Conservation (phyloP, 164 flowering plant species). For the Nymphaea colorata region DNA sequence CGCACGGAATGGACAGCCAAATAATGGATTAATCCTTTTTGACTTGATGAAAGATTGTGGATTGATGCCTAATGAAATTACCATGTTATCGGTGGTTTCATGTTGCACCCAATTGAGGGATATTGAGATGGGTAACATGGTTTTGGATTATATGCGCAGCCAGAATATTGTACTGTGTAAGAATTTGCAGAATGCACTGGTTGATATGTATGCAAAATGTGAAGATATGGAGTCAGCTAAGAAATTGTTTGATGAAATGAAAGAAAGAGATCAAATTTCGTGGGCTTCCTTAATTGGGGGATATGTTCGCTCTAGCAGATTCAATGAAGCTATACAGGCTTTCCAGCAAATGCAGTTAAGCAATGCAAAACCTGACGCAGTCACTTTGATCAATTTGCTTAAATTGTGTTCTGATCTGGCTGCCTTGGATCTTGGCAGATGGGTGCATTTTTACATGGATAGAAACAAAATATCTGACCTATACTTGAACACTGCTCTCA, state of each 20-base stretch:
- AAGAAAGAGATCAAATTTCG: constrained; percentile 6
- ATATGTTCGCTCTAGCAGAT: constrained; percentile 3
- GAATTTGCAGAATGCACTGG: constrained; percentile 19
- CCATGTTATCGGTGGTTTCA: constrained; percentile 55
- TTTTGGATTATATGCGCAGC: constrained; percentile 47
- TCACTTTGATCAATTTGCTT: constrained; percentile 6
- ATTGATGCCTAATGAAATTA: constrained; percentile 24
- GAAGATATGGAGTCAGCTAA: constrained; percentile 7
- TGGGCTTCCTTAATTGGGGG: constrained; percentile 9
- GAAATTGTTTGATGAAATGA: constrained; percentile 8
- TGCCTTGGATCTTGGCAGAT: constrained; percentile 10
- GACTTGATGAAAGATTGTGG: constrained; percentile 40
- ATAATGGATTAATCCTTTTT: constrained; percentile 40
- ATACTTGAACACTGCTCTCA: constrained; percentile 4
- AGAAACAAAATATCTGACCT: constrained; percentile 3
- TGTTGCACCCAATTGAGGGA: constrained; percentile 52
- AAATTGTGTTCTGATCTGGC: constrained; percentile 5
- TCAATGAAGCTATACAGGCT: constrained; percentile 7
- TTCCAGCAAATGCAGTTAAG: constrained; percentile 8
- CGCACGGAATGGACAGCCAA: constrained; percentile 39
- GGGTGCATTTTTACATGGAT: constrained; percentile 12
- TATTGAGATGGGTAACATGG: constrained; percentile 29
- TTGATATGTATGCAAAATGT: constrained; percentile 5
- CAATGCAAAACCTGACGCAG: constrained; percentile 4
- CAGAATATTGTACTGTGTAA: constrained; percentile 21